These are phyloP conservation scores for Penicillium nordicum DNA, from an alignment of 2,329 filamentous ascomycete species.

Conservation along the genomic window DNA sequence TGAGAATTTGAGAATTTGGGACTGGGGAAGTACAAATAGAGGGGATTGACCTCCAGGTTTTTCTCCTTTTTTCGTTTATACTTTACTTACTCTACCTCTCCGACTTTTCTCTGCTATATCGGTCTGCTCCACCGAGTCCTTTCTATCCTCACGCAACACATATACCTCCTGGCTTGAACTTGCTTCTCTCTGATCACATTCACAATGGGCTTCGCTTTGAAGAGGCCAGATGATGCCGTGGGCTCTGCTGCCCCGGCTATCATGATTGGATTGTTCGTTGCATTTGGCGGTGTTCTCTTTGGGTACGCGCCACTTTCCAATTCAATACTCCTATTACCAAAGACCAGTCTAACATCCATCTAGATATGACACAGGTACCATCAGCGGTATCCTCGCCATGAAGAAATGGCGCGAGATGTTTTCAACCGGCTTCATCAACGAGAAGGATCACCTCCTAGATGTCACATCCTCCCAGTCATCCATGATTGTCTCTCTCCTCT, in stretches of 20 bases:
- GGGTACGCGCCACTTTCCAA: slow-evolving; percentile 39
- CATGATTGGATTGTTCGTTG: slow-evolving; percentile 56
- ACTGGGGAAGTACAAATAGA: slow-evolving; percentile 9
- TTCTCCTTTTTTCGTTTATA: neutral
- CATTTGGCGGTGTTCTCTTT: slow-evolving; percentile 58
- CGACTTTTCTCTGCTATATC: neutral
- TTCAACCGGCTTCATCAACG: slow-evolving; percentile 36
- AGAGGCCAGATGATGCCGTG: slow-evolving; percentile 45
- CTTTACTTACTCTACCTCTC: neutral
- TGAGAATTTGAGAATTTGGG: neutral
- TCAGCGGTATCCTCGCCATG: slow-evolving; percentile 52
- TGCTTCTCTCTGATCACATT: neutral
- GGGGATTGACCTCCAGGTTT: neutral
- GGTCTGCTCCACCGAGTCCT: neutral
- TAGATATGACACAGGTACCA: slow-evolving; percentile 54
- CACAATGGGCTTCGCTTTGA: slow-evolving; percentile 44
- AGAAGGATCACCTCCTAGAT: slow-evolving; percentile 40
- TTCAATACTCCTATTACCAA: neutral
- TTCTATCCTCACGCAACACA: neutral
- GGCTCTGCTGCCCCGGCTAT: slow-evolving; percentile 50
- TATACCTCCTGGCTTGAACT: neutral
- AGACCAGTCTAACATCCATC: neutral
- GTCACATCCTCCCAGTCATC: slow-evolving; percentile 50
- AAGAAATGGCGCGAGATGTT: slow-evolving; percentile 40
- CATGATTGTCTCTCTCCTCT: slow-evolving; percentile 44